Evolutionary conservation across 2,329 filamentous ascomycete genomes (phyloP), one percentile per base, ranked within the genome.

Genomic region (Diplodia intermedia): DNA sequence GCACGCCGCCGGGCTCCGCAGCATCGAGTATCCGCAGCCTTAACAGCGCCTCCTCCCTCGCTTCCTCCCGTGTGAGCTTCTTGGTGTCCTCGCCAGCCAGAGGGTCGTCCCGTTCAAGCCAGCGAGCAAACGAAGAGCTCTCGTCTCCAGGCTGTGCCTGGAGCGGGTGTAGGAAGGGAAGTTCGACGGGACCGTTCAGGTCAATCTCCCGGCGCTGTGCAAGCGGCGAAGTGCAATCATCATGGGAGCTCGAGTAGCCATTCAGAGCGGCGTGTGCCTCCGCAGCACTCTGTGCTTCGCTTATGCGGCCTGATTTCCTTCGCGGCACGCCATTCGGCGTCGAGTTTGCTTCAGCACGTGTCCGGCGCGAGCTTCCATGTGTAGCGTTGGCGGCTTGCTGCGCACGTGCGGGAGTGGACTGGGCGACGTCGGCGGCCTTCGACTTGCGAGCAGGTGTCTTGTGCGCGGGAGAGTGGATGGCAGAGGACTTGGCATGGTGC

Each of bases 1-100:
- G 83, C 4, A 93, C 77, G 2, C 93, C 92, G 18, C 93, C 94
- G 5, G 89, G 87, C 73, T 91, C 84, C 3, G 88, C 88, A 71
- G 93, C 94, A 57, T 88, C 82, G 71, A 93, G 88, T 33, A 97
- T 88, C 38, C 88, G 87, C 68, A 88, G 72, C 20, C 95, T 86
- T n/a, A 88, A 80, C 18, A 81, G 80, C 1, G 92, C 93, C 78
- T 97, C 93, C 65, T 86, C 84, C 54, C 49, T 38, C 3, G 75
- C 76, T 69, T 75, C 74, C 4, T 77, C 74, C 12, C 73, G 53
- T 7, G 77, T 76, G 65, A 78, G 73, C 23, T 71, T 74, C 67
- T 78, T 73, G 36, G 79, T 70, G 36, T 81, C 78, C 54, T 82
- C 80, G 14, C 81, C 82, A 38, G 81, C 78, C 40, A 82, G 75